Conservation (phyloP, 1,284 basidiomycete species). For the Stygiomarasmius scandens region DNA sequence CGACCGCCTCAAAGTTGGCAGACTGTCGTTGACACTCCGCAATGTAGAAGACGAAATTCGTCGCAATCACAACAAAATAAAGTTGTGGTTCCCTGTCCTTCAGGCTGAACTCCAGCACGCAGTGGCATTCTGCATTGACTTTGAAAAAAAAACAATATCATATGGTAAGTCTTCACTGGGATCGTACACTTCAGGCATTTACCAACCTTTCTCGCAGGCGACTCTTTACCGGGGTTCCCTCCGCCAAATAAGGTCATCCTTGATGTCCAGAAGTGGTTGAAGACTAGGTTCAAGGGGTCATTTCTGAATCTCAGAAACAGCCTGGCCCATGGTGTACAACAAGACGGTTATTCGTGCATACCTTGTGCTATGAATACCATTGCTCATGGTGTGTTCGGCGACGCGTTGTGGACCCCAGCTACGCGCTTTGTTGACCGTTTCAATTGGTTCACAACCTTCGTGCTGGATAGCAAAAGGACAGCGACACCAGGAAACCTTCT, state of each 20-base stretch:
- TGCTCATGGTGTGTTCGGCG: slow-evolving; percentile 2
- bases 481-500: no score
- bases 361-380: neutral
- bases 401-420: neutral
- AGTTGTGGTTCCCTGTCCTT: neutral
- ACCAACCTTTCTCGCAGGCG: neutral
- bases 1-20: neutral
- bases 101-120: neutral
- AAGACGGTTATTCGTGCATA: neutral
- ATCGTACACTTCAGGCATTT: neutral
- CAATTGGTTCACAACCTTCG: neutral
- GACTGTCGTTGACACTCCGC: neutral
- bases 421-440: neutral
- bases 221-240: neutral
- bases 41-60: neutral
- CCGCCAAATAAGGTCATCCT: neutral
- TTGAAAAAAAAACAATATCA: neutral
- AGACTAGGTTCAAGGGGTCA: neutral
- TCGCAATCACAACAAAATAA: neutral
- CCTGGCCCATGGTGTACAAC: neutral
- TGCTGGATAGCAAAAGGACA: no score
- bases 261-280: neutral
- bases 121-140: neutral
- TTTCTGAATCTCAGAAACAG: neutral
- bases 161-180: neutral